Base-by-base conservation (phyloP, 495 filamentous ascomycete species). In the Aspergillus taichungensis region DNA sequence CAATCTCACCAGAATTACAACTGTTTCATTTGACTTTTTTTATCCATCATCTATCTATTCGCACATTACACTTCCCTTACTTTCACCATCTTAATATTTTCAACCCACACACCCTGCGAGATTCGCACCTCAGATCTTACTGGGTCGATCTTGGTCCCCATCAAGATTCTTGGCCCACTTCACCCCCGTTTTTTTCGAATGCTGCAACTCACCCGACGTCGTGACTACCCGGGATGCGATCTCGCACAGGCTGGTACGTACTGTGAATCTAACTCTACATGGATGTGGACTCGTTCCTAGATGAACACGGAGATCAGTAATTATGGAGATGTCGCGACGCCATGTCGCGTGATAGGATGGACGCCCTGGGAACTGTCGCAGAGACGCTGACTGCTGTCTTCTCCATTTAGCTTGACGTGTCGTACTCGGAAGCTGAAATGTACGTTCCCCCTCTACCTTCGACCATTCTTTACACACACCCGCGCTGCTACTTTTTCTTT, bases 401-500 rank as follows among this genome's bases (percentile, higher is more conserved):
- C 9, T 30, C 31, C 37, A 42, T 44, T 33, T 42, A 79, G 77
- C 60, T 64, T 80, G 57, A 82, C 77, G 53, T 82, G 78, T 64
- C 76, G 77, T 43, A 73, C 74, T 53, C 64, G 78, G 43, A 80
- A 82, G 66, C 68, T 82, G 49, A 82, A 82, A 67, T 82, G 78
- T 69, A 60, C 45, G 50, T 45, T 18, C 30, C 24, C 18, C 18
- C 18, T 24, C 18, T 4, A 24, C 18, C 18, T 24, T 24, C 18
- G 18, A 24, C 18, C 2, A 24, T 2, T 24, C 1, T 24, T 4
- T 24, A 24, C 18, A 24, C 18, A 24, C 18, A 24, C 18, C 18
- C 18, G 18, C 18, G 18, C 18, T 24, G 1, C 4, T 4, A 2
- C 18, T 24, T 24, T 24, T 4, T 24, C 18, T 24, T 24, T n/a